Percentiles rank a stretch among this genome's conserved stretches.
Conservation (phyloP, 768 basidiomycete genomes). For the Leccinum ochraceum region DNA sequence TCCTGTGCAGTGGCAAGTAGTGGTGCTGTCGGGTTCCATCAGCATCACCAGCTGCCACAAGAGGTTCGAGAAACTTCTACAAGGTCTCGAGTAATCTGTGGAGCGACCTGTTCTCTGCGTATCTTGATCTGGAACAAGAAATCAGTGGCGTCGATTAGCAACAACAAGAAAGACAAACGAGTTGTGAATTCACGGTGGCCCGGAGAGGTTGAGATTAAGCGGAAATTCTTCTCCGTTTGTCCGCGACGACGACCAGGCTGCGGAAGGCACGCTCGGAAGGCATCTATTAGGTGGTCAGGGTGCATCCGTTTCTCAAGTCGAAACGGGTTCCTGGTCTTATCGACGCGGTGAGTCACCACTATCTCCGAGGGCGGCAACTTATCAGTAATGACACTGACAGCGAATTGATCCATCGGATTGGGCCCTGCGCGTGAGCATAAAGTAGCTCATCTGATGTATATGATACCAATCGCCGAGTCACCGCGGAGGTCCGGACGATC, state of each 20-base stretch:
- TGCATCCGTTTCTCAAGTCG: not conserved
- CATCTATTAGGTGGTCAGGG: not conserved
- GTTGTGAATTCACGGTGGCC: not conserved
- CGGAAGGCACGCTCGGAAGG: not conserved
- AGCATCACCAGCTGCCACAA: conserved; percentile 83
- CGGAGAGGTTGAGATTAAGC: not conserved
- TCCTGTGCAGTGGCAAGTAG: conserved; percentile 50
- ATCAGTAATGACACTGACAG: not conserved
- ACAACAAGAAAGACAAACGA: not conserved
- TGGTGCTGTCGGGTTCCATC: conserved; percentile 37
- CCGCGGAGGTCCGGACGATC: not conserved
- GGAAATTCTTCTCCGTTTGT: not conserved
- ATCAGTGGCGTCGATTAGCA: conserved; percentile 1
- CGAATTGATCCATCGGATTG: not conserved
- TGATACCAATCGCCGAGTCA: not conserved
- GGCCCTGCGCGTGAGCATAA: not conserved
- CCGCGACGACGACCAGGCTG: not conserved
- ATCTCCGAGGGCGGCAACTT: not conserved
- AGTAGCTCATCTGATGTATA: not conserved
- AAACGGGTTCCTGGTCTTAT: not conserved
- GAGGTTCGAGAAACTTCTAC: conserved; percentile 89
- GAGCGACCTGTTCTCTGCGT: conserved; percentile 93
- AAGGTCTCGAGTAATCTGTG: conserved; percentile 91
- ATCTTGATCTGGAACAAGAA: conserved; percentile 49
- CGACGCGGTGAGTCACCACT: not conserved